Evolutionary conservation across 2,329 filamentous ascomycete species (phyloP).

Genomic region (Ceratocystis colombiana): DNA sequence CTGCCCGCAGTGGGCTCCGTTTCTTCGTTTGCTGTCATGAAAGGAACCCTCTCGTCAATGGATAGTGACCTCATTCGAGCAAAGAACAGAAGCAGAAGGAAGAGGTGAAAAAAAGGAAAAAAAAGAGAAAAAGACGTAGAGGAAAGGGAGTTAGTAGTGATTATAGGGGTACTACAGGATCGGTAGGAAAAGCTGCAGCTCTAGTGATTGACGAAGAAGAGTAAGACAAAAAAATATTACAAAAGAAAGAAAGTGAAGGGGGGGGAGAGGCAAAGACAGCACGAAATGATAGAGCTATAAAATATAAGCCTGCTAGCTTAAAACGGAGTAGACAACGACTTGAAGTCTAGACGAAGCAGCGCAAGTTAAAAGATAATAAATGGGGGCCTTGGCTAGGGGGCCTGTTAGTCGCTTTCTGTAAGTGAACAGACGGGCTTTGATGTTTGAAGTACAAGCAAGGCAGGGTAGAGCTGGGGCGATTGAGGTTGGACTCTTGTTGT

Average conservation of each 20-base stretch:
- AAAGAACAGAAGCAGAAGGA: neutral
- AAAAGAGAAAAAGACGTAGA: neutral
- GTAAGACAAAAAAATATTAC: neutral
- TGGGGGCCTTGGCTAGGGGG: neutral
- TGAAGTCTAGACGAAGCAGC: neutral
- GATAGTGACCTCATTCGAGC: constrained; percentile 18
- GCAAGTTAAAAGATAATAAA: neutral
- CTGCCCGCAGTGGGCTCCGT: constrained; percentile 13
- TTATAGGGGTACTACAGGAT: neutral
- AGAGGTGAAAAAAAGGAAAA: neutral
- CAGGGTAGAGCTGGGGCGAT: neutral
- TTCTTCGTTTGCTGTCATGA: constrained; percentile 22
- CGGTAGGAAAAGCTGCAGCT: neutral
- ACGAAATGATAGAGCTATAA: neutral
- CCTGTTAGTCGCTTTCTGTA: neutral
- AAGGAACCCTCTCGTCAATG: constrained; percentile 21
- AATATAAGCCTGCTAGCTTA: neutral
- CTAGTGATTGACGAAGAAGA: neutral
- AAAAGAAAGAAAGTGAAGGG: neutral
- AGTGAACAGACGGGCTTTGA: neutral
- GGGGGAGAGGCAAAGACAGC: neutral
- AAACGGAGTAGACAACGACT: neutral
- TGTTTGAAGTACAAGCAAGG: neutral
- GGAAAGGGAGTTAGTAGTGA: too few relatives aligned
- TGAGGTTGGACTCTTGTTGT: neutral